Evolutionary conservation across 306 rosid species (phyloP).

Genomic region (Ceratonia siliqua): DNA sequence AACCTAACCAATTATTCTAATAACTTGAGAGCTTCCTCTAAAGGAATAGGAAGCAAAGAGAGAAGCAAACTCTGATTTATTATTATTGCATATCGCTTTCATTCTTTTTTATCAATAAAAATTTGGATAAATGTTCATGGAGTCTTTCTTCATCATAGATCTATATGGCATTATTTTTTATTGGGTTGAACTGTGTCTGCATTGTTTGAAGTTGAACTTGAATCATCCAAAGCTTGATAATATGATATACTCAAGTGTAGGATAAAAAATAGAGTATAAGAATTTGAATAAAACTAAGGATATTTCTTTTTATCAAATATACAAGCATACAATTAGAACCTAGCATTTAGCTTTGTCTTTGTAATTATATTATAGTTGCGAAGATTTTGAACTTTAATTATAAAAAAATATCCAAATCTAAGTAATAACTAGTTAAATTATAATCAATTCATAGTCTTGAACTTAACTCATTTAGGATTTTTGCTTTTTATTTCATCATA

Average conservation of each 20-base stretch:
- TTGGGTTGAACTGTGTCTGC: neutral
- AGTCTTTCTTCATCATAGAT: constrained; percentile 6
- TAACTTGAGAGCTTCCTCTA: neutral
- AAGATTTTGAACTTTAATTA: too few species aligned
- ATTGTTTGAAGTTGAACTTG: neutral
- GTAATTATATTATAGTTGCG: neutral
- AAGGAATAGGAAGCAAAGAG: neutral
- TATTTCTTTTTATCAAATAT: too few species aligned
- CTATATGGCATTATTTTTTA: constrained; percentile 5
- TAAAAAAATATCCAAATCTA: too few species aligned
- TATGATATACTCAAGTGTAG: neutral
- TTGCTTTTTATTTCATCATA: too few species aligned
- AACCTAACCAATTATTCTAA: constrained; percentile 18
- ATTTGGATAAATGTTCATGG: neutral
- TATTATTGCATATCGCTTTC: neutral
- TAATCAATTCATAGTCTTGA: too few species aligned
- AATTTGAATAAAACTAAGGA: neutral
- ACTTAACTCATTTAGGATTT: too few species aligned
- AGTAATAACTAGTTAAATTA: too few species aligned
- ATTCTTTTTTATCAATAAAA: neutral
- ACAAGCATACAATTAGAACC: neutral
- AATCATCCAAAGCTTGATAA: constrained; percentile 6
- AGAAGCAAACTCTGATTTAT: neutral
- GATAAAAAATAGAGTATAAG: neutral
- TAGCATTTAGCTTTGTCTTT: too few species aligned